These are phyloP conservation scores for Hypoxylon sp. DNA, from an alignment of 2,329 filamentous ascomycete species.

Conservation along the genomic window DNA sequence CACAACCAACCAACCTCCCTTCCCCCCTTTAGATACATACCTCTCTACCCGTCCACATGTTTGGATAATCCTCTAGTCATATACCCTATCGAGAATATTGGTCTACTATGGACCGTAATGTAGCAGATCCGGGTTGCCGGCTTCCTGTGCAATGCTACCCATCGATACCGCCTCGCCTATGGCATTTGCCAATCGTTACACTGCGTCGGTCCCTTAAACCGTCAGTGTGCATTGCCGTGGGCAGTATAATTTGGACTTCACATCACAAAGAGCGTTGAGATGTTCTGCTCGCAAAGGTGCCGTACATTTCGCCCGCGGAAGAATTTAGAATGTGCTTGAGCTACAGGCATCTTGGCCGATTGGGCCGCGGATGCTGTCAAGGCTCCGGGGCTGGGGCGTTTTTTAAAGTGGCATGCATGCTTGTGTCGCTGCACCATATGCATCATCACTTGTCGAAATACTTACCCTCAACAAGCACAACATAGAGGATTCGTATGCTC, in stretches of 20 bases:
- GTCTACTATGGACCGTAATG: slow-evolving; percentile 4
- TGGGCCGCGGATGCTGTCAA: slow-evolving; percentile 1
- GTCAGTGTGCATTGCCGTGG: neutral
- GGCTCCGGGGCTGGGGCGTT: slow-evolving; percentile 3
- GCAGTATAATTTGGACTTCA: too few species aligned
- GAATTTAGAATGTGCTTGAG: neutral
- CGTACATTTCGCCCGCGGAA: neutral
- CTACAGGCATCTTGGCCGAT: neutral
- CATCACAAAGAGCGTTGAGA: too few species aligned
- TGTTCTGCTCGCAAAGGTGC: too few species aligned
- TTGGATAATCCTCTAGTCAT: neutral
- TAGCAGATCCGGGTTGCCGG: slow-evolving; percentile 26
- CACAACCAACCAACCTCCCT: slow-evolving; percentile 3
- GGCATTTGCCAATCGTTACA: slow-evolving; percentile 4
- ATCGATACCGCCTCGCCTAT: slow-evolving; percentile 13
- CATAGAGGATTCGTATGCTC: too few species aligned
- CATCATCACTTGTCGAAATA: too few species aligned
- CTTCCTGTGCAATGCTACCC: slow-evolving; percentile 20
- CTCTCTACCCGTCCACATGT: neutral
- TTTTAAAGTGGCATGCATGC: slow-evolving; percentile 18
- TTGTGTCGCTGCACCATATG: slow-evolving; percentile 4
- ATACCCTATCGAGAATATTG: slow-evolving; percentile 8
- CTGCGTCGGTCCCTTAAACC: neutral
- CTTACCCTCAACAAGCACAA: too few species aligned
- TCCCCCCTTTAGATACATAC: neutral